Evolutionary conservation across 176 grass and related monocot species (phyloP).

Genomic region (Bolboschoenus planiculmis): DNA sequence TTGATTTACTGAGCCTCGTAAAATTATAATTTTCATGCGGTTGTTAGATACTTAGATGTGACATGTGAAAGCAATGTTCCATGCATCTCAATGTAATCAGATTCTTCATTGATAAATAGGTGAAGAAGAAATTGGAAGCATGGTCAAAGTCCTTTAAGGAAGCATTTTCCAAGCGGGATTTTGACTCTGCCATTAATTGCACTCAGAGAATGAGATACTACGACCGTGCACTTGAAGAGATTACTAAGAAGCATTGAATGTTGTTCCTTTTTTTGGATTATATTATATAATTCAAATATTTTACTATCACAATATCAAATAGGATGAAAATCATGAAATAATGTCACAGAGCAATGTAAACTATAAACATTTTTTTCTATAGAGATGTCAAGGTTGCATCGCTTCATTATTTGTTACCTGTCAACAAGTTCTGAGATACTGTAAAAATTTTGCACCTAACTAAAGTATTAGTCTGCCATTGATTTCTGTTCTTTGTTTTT

Average conservation of each 20-base stretch:
- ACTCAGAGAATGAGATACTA: constrained; percentile 91
- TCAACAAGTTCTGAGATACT: not conserved
- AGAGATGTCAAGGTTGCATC: not conserved
- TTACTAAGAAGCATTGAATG: constrained; percentile 61
- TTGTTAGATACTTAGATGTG: not conserved
- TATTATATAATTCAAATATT: not conserved
- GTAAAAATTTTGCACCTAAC: not conserved
- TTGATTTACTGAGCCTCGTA: not conserved
- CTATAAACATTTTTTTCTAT: not conserved
- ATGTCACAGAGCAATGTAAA: not conserved
- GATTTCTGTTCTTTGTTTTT: not conserved
- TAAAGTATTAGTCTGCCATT: not conserved
- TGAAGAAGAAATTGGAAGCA: constrained; percentile 45
- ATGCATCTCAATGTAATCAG: not conserved
- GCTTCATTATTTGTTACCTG: not conserved
- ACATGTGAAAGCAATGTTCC: not conserved
- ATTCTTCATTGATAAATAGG: constrained; percentile 24
- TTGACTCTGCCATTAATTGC: constrained; percentile 44
- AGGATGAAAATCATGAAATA: not conserved
- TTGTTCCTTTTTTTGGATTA: not conserved
- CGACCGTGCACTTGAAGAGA: constrained; percentile 71
- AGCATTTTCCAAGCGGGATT: constrained; percentile 48
- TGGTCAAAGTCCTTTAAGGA: constrained; percentile 53
- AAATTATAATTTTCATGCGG: not conserved
- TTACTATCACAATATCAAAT: not conserved